Evolutionary conservation across 2,329 filamentous ascomycete genomes (phyloP).

Genomic region (Trichoderma gracile): DNA sequence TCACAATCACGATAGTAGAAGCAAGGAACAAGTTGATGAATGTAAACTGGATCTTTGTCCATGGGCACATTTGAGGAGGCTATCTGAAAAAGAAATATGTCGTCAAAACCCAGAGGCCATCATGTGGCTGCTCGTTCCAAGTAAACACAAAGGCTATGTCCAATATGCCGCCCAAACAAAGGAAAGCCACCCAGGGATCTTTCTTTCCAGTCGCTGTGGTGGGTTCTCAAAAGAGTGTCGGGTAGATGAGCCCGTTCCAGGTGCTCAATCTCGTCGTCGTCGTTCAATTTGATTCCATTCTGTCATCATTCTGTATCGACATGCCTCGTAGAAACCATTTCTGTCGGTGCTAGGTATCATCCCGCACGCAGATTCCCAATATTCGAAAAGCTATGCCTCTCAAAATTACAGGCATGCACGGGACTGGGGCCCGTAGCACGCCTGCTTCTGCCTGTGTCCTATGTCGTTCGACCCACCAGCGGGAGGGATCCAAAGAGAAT

Average conservation of each 20-base stretch:
- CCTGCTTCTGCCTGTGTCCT: conserved; percentile 24
- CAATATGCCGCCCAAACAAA: conserved; percentile 24
- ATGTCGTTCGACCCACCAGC: conserved; percentile 21
- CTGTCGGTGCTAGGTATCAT: conserved; percentile 13
- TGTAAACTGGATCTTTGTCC: conserved; percentile 19
- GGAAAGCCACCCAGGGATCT: conserved; percentile 20
- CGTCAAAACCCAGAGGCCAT: conserved; percentile 23
- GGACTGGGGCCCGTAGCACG: conserved; percentile 26
- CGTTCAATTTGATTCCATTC: conserved; percentile 13
- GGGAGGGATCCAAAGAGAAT: conserved; percentile 5
- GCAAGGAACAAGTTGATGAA: not conserved
- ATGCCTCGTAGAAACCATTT: conserved; percentile 18
- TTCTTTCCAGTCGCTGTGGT: conserved; percentile 9
- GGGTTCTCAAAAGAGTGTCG: conserved; percentile 24
- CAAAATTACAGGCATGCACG: conserved; percentile 18
- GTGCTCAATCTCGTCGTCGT: conserved; percentile 22
- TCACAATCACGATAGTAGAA: not conserved
- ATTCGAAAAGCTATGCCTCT: conserved; percentile 25
- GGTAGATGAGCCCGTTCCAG: conserved; percentile 19
- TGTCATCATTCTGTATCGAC: conserved; percentile 24
- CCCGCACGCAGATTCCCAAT: conserved; percentile 24
- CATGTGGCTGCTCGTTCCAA: conserved; percentile 18
- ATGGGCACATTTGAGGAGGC: conserved; percentile 16
- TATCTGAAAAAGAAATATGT: conserved; percentile 22
- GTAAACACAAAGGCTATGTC: conserved; percentile 14